Base-by-base conservation (phyloP, 2,329 filamentous ascomycete genomes). In the Claviceps cyperi region DNA sequence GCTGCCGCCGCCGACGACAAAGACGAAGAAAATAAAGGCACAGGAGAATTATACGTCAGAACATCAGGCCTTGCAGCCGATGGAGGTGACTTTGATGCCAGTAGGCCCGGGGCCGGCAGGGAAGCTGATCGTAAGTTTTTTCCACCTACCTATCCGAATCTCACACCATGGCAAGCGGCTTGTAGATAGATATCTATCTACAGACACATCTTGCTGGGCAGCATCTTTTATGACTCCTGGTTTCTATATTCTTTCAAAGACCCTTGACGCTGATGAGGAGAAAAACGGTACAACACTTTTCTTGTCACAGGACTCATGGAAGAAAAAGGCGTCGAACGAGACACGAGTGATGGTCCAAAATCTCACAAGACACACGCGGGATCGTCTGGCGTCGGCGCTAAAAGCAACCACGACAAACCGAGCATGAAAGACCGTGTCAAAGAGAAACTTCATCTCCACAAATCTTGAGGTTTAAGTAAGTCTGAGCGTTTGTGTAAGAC, bases 41-140 rank as follows among this genome's bases (percentile, higher is more conserved):
- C 74, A 0, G 78, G 78, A 6, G 74, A 79, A 60, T 59, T 76
- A 57, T 76, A 75, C 52, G 70, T 82, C 54, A 77, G 74, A 63
- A 74, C 72, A 21, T 73, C 70, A 1, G 82, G 81, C 0, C 61
- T 84, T 28, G 65, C 69, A 36, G 78, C 80, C 15, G 81, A 86
- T 39, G 81, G 82, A 0, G 81, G 82, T 5, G 72, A 84, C 56
- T 84, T 84, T 59, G 82, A 85, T 57, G 80, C 77, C 4, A 67
- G 73, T 7, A 75, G 75, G 52, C 75, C 80, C 0, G 82, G 82
- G 11, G 83, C 83, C 11, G 81, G 80, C 3, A 67, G 64, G 37
- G 83, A 86, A 62, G 82, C 82, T 53, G 80, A 83, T 56, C 74
- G 83, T 82, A 64, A 66, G 74, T 70, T n/a, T 4, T n/a, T 43